Evolutionary conservation across 495 filamentous ascomycete genomes (phyloP), one percentile per base, ranked within the genome.

Genomic region (Trichoderma asperelloides): DNA sequence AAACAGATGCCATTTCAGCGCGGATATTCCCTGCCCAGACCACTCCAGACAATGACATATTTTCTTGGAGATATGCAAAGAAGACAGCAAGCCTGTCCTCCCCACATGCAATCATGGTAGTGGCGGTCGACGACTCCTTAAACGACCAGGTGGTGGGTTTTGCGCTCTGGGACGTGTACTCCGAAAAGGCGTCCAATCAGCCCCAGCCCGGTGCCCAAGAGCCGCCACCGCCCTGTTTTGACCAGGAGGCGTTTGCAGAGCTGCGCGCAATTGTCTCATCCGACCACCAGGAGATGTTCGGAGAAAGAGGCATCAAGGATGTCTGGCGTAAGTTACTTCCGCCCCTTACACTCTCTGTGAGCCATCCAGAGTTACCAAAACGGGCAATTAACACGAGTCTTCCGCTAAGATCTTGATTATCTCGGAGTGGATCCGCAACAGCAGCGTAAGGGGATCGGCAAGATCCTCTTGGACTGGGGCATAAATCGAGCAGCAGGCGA

Each of bases 401-500:
- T 55, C 13, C 41, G 9, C 27, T 39, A 63, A 80, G 76, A 75
- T 45, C 64, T 77, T 12, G 69, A 69, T 33, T 72, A 71, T 49
- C 68, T 74, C 25, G 73, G 75, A 49, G 73, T 74, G 25, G 72
- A 76, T 62, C 73, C 73, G 4, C 70, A 71, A 25, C 71, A 78
- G 65, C 76, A 73, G 23, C 65, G 62, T 33, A 71, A 72, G n/a
- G 79, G 79, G 12, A 72, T 69, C 23, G 77, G 70, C 27, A 74
- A 65, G 25, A 66, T 76, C 45, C 71, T 82, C 8, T 66, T 79
- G n/a, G 47, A 74, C 11, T 83, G 79, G 79, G 80, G 81, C 25
- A 71, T 74, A 11, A 15, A 73, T 64, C 75, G 73, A 66, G 76
- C 78, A 2, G 76, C 43, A 33, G 25, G 25, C 12, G 62, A 57